Evolutionary conservation across 164 flowering plant species (phyloP).

Genomic region (Piper longum): DNA sequence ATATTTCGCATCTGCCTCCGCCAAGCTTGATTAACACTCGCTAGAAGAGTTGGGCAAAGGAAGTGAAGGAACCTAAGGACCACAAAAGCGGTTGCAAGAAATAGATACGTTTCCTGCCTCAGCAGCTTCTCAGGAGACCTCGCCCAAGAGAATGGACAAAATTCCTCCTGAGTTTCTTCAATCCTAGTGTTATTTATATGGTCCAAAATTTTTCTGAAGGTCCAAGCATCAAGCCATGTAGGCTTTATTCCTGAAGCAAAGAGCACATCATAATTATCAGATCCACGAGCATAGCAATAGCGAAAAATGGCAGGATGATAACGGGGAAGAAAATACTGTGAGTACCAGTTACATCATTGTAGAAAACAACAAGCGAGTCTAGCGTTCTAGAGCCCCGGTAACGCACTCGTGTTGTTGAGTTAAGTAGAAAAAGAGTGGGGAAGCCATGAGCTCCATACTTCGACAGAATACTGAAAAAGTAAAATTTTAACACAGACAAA

Average conservation of each 20-base stretch:
- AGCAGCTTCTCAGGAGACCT: constrained; percentile 80
- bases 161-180: constrained; percentile 22
- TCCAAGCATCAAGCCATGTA: constrained; percentile 18
- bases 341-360: constrained; percentile 65
- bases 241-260: constrained; percentile 31
- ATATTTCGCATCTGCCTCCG: constrained; percentile 21
- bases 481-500: constrained; percentile 1
- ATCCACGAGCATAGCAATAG: background rate
- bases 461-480: constrained; percentile 54
- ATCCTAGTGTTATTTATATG: constrained; percentile 28
- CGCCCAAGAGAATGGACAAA: constrained; percentile 78
- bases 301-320: background rate
- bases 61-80: constrained; percentile 50
- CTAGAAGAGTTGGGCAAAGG: constrained; percentile 25
- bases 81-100: constrained; percentile 68
- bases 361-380: constrained; percentile 51
- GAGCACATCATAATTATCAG: background rate
- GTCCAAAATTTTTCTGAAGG: constrained; percentile 23
- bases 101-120: constrained; percentile 67
- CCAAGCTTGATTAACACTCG: constrained; percentile 11
- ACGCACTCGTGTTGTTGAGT: constrained; percentile 67
- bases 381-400: constrained; percentile 66
- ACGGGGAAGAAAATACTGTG: background rate
- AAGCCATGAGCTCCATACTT: constrained; percentile 94
- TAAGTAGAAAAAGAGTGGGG: constrained; percentile 71